These are phyloP conservation scores for Arthrobotrys sinensis DNA, from an alignment of 2,329 filamentous ascomycete genomes.

Conservation along the genomic window DNA sequence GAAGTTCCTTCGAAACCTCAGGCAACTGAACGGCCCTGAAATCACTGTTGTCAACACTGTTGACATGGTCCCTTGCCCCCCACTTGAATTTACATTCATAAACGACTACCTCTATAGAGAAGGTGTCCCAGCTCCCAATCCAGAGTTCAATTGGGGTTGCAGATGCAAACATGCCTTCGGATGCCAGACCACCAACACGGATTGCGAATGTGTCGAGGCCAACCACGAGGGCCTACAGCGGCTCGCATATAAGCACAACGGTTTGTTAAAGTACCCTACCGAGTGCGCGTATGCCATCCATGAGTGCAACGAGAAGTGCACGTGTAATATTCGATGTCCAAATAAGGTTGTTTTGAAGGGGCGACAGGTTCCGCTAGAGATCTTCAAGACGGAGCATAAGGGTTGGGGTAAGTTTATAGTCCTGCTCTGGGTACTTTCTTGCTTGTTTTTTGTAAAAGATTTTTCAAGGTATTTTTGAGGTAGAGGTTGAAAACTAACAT, in stretches of 20 bases:
- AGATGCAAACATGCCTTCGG: slow-evolving; percentile 70
- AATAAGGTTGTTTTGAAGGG: slow-evolving; percentile 84
- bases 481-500: not conserved
- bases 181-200: slow-evolving; percentile 70
- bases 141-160: slow-evolving; percentile 79
- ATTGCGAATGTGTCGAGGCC: slow-evolving; percentile 77
- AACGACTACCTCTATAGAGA: slow-evolving; percentile 74
- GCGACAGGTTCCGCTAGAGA: slow-evolving; percentile 78
- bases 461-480: not conserved
- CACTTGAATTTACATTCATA: slow-evolving; percentile 79
- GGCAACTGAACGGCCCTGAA: slow-evolving; percentile 66
- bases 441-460: not conserved
- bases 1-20: slow-evolving; percentile 62
- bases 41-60: slow-evolving; percentile 77
- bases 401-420: slow-evolving; percentile 77
- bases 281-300: slow-evolving; percentile 73
- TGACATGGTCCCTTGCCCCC: slow-evolving; percentile 73
- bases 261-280: slow-evolving; percentile 59
- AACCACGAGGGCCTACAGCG: slow-evolving; percentile 48
- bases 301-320: slow-evolving; percentile 82
- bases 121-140: slow-evolving; percentile 75
- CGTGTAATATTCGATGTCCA: slow-evolving; percentile 76
- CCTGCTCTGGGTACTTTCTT: not conserved
- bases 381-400: slow-evolving; percentile 81
- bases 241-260: slow-evolving; percentile 63